Conservation (phyloP, 1,284 basidiomycete species). For the Xanthoconium separans region DNA sequence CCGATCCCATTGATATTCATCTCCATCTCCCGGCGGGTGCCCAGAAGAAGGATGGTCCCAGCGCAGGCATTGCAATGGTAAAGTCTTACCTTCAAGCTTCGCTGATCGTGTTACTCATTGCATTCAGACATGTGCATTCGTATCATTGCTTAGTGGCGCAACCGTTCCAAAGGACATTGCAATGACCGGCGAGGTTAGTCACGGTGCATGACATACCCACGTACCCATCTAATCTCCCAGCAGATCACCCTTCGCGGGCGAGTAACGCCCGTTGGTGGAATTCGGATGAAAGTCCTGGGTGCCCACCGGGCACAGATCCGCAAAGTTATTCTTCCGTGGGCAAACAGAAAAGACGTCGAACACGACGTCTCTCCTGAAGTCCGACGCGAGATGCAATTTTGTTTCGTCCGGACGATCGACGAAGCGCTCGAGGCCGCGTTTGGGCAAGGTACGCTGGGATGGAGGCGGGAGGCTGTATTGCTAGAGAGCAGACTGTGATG, state of each 20-base stretch:
- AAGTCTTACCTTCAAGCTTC: background rate
- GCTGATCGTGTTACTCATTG: background rate
- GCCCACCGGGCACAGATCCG: conserved; percentile 82
- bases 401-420: conserved; percentile 74
- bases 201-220: background rate
- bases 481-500: conserved; percentile 55
- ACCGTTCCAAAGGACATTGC: conserved; percentile 69
- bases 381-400: conserved; percentile 71
- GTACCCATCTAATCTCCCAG: conserved; percentile 1
- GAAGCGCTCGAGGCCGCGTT: conserved; percentile 84
- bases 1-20: conserved; percentile 76
- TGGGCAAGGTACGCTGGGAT: conserved; percentile 59
- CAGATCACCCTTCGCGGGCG: conserved; percentile 77
- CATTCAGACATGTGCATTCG: conserved; percentile 72
- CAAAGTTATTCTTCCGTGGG: conserved; percentile 79
- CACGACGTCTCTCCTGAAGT: conserved; percentile 77
- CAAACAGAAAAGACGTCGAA: conserved; percentile 84
- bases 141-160: conserved; percentile 77
- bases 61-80: conserved; percentile 87
- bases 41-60: conserved; percentile 90
- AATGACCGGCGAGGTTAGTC: conserved; percentile 78
- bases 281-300: conserved; percentile 63
- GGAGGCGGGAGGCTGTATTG: conserved; percentile 51
- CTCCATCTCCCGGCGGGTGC: conserved; percentile 87
- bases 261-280: conserved; percentile 80